These are phyloP conservation scores for Aspergillus bridgeri DNA, from an alignment of 495 filamentous ascomycete species.

Conservation along the genomic window DNA sequence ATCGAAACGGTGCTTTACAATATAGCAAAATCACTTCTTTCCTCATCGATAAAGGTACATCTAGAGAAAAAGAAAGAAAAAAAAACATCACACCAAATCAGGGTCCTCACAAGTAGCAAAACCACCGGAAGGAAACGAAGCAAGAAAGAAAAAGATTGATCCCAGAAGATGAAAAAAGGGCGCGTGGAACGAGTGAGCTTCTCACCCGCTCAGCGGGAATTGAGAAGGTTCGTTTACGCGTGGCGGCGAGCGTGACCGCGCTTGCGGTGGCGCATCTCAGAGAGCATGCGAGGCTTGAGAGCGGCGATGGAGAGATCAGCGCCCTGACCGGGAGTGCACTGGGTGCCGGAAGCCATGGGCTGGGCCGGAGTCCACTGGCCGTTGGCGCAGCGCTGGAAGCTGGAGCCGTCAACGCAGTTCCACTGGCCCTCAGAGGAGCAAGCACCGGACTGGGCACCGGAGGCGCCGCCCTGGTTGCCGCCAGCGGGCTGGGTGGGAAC, in stretches of 20 bases:
- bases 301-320: conserved; percentile 36
- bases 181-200: not conserved
- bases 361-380: conserved; percentile 56
- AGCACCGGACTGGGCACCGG: conserved; percentile 31
- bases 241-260: conserved; percentile 23
- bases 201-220: not conserved
- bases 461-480: conserved; percentile 1
- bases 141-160: conserved; percentile 2
- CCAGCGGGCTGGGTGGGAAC: conserved; percentile 11
- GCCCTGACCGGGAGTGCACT: conserved; percentile 53
- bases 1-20: not conserved
- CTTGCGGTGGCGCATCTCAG: conserved; percentile 32
- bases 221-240: conserved; percentile 14
- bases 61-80: not conserved
- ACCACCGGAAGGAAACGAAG: not conserved
- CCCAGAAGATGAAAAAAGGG: not conserved
- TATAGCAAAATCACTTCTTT: not conserved
- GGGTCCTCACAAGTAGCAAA: not conserved
- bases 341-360: conserved; percentile 55
- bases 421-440: conserved; percentile 46
- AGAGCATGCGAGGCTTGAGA: conserved; percentile 27
- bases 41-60: not conserved
- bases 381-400: conserved; percentile 60
- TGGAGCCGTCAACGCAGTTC: conserved; percentile 62
- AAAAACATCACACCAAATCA: not conserved